phyloP scores from a whole-genome alignment of 2,329 filamentous ascomycete genomes.

The Albophoma yamanashiensis region DNA sequence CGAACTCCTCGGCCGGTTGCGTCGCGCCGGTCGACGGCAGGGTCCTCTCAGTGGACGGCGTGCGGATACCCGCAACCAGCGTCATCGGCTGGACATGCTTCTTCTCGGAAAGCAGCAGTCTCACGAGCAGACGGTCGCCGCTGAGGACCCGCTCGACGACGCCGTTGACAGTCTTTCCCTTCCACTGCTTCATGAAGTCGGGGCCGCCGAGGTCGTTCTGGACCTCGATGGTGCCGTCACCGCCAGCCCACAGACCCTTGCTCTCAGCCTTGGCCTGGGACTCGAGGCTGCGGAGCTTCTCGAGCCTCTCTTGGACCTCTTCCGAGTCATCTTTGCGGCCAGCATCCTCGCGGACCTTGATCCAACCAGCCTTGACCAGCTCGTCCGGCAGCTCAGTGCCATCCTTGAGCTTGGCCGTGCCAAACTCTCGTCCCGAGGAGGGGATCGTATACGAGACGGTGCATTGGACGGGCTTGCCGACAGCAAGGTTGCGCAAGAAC shows the following conservation, averaged over 20 bases:
- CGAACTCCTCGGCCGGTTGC: constrained; percentile 78
- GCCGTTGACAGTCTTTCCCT: constrained; percentile 74
- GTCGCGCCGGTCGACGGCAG: constrained; percentile 69
- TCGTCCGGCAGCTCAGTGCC: constrained; percentile 72
- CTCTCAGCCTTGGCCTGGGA: constrained; percentile 64
- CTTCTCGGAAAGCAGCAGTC: constrained; percentile 68
- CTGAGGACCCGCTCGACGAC: constrained; percentile 86
- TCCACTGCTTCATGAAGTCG: constrained; percentile 72
- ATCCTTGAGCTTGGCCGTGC: constrained; percentile 64
- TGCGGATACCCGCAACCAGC: constrained; percentile 77
- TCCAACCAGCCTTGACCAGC: constrained; percentile 78
- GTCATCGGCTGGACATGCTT: constrained; percentile 86
- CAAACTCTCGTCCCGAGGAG: constrained; percentile 78
- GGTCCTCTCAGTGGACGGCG: constrained; percentile 79
- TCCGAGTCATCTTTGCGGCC: constrained; percentile 83
- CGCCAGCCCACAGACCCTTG: constrained; percentile 71
- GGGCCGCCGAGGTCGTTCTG: constrained; percentile 72
- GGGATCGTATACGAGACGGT: constrained; percentile 81
- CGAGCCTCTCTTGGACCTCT: constrained; percentile 58
- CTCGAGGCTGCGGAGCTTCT: constrained; percentile 69
- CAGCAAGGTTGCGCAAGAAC: constrained; percentile 70
- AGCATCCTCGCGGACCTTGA: constrained; percentile 88
- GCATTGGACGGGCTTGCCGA: constrained; percentile 83
- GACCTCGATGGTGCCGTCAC: constrained; percentile 59
- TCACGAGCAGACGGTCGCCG: constrained; percentile 79